Conservation (phyloP, 306 rosid species). For the Rosa multiflora region DNA sequence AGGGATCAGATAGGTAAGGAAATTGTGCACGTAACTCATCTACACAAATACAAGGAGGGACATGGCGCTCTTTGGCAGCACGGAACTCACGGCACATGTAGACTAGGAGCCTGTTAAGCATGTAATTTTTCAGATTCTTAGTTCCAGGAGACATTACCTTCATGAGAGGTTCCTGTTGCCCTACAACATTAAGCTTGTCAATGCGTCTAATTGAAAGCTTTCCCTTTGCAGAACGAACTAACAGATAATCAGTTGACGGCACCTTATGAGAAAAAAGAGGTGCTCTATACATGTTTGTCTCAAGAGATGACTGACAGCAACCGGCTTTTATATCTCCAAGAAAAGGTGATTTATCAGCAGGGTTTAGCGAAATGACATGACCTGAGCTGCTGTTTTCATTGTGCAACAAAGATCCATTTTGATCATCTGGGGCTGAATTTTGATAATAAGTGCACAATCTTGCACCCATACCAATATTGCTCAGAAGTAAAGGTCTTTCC, state of each 20-base stretch:
- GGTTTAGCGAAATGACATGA: constrained; percentile 72
- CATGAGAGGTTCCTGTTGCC: constrained; percentile 98
- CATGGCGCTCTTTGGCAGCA: constrained; percentile 67
- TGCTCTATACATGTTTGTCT: constrained; percentile 95
- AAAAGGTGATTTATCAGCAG: constrained; percentile 94
- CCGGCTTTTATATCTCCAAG: constrained; percentile 89
- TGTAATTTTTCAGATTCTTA: constrained; percentile 78
- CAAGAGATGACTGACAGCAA: constrained; percentile 76
- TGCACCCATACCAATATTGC: constrained; percentile 94
- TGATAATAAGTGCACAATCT: constrained; percentile 90
- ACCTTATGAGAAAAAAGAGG: constrained; percentile 86
- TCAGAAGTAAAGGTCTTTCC: constrained; percentile 90
- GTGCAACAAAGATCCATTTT: constrained; percentile 61
- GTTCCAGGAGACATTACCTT: constrained; percentile 94
- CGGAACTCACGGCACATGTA: constrained; percentile 88
- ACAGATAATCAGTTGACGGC: constrained; percentile 76
- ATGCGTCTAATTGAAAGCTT: constrained; percentile 83
- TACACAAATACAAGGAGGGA: constrained; percentile 53
- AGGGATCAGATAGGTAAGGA: constrained; percentile 76
- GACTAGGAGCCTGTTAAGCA: constrained; percentile 81
- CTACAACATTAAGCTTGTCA: constrained; percentile 75
- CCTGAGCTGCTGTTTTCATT: constrained; percentile 60
- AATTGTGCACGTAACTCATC: constrained; percentile 70
- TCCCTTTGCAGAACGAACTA: constrained; percentile 93
- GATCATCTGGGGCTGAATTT: constrained; percentile 82